These are phyloP conservation scores for Cercospora sp. DNA, from an alignment of 2,329 filamentous ascomycete species.

Conservation along the genomic window DNA sequence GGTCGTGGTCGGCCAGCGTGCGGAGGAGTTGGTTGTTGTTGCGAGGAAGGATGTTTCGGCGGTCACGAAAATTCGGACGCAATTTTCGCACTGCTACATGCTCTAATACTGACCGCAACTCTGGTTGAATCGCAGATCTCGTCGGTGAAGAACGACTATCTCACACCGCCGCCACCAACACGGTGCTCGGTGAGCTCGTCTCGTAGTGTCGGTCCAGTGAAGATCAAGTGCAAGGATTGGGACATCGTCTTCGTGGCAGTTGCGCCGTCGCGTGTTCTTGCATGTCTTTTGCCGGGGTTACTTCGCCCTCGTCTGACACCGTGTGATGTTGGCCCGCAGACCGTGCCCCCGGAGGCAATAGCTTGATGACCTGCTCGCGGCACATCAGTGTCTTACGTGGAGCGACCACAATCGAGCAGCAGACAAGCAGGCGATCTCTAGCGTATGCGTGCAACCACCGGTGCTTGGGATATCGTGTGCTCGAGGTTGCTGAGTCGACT, in stretches of 20 bases:
- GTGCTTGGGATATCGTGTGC: neutral
- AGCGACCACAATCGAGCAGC: neutral
- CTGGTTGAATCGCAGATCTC: neutral
- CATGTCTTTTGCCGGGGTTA: neutral
- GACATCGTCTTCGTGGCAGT: neutral
- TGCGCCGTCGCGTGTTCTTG: constrained; percentile 3
- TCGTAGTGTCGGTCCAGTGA: neutral
- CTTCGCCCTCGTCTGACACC: neutral
- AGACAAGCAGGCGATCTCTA: neutral
- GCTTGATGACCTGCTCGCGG: neutral
- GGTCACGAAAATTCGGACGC: neutral
- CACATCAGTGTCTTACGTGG: constrained; percentile 2
- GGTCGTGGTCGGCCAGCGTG: neutral
- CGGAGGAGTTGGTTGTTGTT: neutral
- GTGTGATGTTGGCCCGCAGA: constrained; percentile 1
- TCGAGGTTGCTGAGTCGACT: neutral
- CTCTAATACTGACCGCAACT: neutral
- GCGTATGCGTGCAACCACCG: neutral
- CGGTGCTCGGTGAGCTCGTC: constrained; percentile 1
- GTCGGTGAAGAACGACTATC: neutral
- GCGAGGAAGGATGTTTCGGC: neutral
- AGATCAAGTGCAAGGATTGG: neutral
- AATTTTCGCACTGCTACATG: neutral
- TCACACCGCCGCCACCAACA: neutral
- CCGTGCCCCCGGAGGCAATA: neutral